Percentiles rank a stretch among this genome's conserved stretches.
Conservation (phyloP, 306 rosid genomes). For the Argentina anserina region DNA sequence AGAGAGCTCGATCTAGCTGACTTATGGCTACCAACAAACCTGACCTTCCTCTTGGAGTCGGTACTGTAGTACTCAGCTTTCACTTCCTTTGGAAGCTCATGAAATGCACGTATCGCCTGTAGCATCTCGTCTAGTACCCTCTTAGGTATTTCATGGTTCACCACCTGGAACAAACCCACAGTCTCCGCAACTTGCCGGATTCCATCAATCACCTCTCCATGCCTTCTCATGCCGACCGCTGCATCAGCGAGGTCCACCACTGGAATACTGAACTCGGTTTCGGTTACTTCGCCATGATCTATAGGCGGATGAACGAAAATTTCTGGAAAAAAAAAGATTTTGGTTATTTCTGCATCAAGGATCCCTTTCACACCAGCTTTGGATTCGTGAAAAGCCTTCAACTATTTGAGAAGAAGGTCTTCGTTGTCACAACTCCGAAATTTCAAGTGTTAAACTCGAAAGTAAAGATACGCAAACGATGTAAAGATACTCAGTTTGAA, state of each 20-base stretch:
- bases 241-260: background rate
- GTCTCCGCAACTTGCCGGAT: conserved; percentile 26
- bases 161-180: conserved; percentile 12
- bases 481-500: no score
- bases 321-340: background rate
- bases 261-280: background rate
- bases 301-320: background rate
- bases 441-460: no score
- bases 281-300: background rate
- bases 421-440: no score
- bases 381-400: background rate
- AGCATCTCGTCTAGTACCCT: conserved; percentile 19
- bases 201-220: conserved; percentile 5
- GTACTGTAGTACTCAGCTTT: conserved; percentile 22
- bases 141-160: conserved; percentile 31
- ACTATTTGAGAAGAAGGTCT: background rate
- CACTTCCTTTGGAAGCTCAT: conserved; percentile 33
- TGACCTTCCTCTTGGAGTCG: conserved; percentile 32
- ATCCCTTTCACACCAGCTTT: background rate
- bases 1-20: background rate
- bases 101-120: conserved; percentile 36
- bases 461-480: no score
- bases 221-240: background rate
- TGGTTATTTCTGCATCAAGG: background rate
- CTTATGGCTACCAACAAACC: conserved; percentile 21